Evolutionary conservation across 352 stramenopile species (phyloP).

Genomic region (Phytophthora idaei): DNA sequence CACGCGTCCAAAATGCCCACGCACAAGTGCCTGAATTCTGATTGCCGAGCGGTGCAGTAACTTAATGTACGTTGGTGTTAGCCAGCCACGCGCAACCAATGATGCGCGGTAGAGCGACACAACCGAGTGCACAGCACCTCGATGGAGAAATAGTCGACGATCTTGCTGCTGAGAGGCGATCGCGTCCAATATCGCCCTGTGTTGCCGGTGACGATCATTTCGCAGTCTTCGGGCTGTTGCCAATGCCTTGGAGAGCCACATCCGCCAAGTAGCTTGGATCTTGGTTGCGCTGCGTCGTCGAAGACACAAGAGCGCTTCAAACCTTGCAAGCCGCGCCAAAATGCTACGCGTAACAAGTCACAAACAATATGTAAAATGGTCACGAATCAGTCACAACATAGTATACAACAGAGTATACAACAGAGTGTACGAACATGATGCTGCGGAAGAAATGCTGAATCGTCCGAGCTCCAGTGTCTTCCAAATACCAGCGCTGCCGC

Average conservation of each 20-base stretch:
- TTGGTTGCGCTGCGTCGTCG: slow-evolving; percentile 47
- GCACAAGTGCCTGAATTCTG: slow-evolving; percentile 62
- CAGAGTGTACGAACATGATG: slow-evolving; percentile 56
- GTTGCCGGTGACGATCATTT: slow-evolving; percentile 43
- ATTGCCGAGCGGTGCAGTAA: slow-evolving; percentile 51
- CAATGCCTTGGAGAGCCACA: slow-evolving; percentile 71
- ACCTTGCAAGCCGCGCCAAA: slow-evolving; percentile 49
- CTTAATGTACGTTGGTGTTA: slow-evolving; percentile 51
- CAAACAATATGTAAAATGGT: slow-evolving; percentile 5
- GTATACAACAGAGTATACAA: background rate
- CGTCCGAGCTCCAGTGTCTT: slow-evolving; percentile 45
- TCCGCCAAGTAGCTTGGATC: slow-evolving; percentile 80
- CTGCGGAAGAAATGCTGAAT: slow-evolving; percentile 84
- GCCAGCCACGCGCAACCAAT: slow-evolving; percentile 60
- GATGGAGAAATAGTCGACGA: slow-evolving; percentile 53
- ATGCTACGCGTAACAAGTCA: slow-evolving; percentile 42
- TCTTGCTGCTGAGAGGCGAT: slow-evolving; percentile 31
- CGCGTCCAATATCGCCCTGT: slow-evolving; percentile 33
- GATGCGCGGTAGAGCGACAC: slow-evolving; percentile 54
- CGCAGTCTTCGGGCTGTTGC: slow-evolving; percentile 47
- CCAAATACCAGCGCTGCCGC: slow-evolving; percentile 42
- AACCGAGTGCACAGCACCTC: slow-evolving; percentile 57
- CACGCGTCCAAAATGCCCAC: slow-evolving; percentile 51
- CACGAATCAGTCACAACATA: background rate
- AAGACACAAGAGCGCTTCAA: slow-evolving; percentile 44